Evolutionary conservation across 176 grass and related monocot genomes (phyloP).

Genomic region (Zea luxurians): DNA sequence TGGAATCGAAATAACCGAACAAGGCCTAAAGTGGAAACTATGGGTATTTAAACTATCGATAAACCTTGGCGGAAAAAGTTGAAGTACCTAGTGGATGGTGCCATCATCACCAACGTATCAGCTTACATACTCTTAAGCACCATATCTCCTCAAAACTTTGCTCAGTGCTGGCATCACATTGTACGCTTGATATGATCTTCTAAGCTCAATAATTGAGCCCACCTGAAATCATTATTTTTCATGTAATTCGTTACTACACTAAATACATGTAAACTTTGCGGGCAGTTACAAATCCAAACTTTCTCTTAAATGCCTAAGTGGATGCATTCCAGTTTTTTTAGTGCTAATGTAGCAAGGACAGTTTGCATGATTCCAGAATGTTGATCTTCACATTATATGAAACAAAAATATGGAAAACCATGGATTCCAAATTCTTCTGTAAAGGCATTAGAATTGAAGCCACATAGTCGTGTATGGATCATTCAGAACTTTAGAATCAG

Average conservation of each 20-base stretch:
- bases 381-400: not conserved
- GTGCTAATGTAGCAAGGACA: conserved; percentile 1
- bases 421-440: not conserved
- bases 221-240: conserved; percentile 64
- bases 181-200: conserved; percentile 98
- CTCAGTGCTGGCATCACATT: conserved; percentile 98
- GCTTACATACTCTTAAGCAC: conserved; percentile 53
- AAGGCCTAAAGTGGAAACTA: not conserved
- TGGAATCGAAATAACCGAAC: no score
- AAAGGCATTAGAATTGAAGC: not conserved
- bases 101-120: conserved; percentile 17
- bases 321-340: not conserved
- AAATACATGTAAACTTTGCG: not conserved
- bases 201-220: conserved; percentile 94
- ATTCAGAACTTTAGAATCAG: conserved; percentile 21
- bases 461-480: conserved; percentile 6
- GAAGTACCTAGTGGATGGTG: conserved; percentile 33
- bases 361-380: not conserved
- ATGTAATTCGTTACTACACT: not conserved
- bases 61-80: conserved; percentile 20
- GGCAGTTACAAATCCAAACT: conserved; percentile 16
- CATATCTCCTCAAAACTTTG: conserved; percentile 98
- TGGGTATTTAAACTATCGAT: conserved; percentile 6
- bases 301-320: not conserved
- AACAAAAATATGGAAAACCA: conserved; percentile 16